Evolutionary conservation across 1,284 basidiomycete species (phyloP), one percentile per base, ranked within the genome.

Genomic region (Taiwanofungus camphoratus): DNA sequence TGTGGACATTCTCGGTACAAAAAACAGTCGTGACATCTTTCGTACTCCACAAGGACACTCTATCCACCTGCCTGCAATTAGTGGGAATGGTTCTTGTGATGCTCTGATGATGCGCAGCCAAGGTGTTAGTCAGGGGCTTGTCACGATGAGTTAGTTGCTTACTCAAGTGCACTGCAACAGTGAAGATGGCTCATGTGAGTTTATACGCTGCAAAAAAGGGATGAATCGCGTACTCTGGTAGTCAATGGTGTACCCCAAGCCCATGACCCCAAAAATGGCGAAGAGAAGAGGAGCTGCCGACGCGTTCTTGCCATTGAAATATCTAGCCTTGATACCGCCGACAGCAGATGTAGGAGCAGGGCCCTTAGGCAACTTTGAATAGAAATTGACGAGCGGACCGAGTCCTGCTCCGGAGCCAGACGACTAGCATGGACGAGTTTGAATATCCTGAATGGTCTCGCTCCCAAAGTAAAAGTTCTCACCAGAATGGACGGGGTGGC

Each of bases 301-400:
- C 38, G 92, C 92, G 66, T 92, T 95, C 68, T 83, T 81, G 50
- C 89, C 90, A 58, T 79, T 80, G 68, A 93, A 92, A 69, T 73
- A 91, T 37, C 82, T 73, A 13, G 63, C 87, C 65, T 91, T 89
- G 61, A 94, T 69, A 20, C 87, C 87, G n/a, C 71, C 61, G 45
- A 73, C 66, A 37, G 77, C 70, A 9, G 77, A 68, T 38, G 76
- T 64, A n/a, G 87, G 71, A 39, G 82, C 78, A 39, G 77, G 66
- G 34, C 85, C 85, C 60, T 88, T 88, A 54, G 92, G 93, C 38
- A 97, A 77, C 65, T 88, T 90, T 54, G 89, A 92, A 77, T 97
- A 97, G 69, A 96, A 96, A 60, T 87, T 80, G 52, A 96, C 91
- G 61, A 96, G 86, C 30, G 82, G 80, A 46, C 79, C 74, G 45